phyloP scores from a whole-genome alignment of 768 basidiomycete genomes.

The Kondoa malvinella region DNA sequence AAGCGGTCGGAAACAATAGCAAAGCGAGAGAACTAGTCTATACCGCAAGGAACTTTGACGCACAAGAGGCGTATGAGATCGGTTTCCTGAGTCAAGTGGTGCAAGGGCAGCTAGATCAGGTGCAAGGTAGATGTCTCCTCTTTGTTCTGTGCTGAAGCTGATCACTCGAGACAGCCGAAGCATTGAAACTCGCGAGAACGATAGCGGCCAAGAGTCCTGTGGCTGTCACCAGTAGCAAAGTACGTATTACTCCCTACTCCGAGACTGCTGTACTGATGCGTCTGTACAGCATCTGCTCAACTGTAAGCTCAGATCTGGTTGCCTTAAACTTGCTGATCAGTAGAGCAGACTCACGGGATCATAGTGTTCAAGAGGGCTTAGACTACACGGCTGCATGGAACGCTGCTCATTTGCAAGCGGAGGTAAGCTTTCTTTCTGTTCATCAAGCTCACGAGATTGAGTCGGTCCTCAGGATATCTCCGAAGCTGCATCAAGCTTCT shows the following conservation, averaged over 20 bases:
- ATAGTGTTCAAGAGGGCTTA: not conserved
- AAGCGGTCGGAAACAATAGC: not conserved
- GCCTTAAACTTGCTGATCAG: no score
- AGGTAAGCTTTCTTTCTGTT: not conserved
- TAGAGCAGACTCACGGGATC: conserved; percentile 5
- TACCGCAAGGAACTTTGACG: not conserved
- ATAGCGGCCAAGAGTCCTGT: conserved; percentile 3
- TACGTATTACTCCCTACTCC: not conserved
- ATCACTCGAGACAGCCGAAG: not conserved
- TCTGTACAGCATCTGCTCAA: not conserved
- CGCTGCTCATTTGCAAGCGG: not conserved
- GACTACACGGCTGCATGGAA: not conserved
- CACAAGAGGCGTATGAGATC: not conserved
- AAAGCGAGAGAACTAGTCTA: not conserved
- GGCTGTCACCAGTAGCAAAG: not conserved
- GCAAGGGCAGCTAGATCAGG: not conserved
- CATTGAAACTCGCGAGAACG: not conserved
- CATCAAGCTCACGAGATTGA: not conserved
- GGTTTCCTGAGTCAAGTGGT: not conserved
- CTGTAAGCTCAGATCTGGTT: no score
- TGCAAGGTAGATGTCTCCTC: not conserved
- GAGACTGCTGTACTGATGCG: not conserved
- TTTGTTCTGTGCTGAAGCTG: not conserved
- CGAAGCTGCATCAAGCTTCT: not conserved
- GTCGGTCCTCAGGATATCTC: not conserved